These are phyloP conservation scores for Lactifluus pinguis DNA, from an alignment of 768 basidiomycete species.

Conservation along the genomic window DNA sequence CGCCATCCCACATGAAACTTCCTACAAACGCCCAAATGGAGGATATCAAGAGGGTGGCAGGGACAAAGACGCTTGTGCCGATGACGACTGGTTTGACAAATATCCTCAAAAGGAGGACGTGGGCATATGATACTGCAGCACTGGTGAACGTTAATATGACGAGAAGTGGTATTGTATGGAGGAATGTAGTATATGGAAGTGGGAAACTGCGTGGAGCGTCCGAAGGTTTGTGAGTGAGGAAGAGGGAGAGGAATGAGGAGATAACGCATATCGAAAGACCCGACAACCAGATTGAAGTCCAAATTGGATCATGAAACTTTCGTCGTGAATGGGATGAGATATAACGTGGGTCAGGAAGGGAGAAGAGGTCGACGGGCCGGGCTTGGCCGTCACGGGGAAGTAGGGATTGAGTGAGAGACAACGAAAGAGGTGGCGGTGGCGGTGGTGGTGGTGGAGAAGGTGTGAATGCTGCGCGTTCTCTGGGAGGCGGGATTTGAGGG, in stretches of 20 bases:
- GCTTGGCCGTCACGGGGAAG: slow-evolving; percentile 62
- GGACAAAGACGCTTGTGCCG: slow-evolving; percentile 66
- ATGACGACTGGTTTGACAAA: slow-evolving; percentile 83
- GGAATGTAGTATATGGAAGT: slow-evolving; percentile 63
- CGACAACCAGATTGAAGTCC: slow-evolving; percentile 59
- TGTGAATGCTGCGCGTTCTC: slow-evolving; percentile 26
- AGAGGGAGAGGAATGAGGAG: slow-evolving; percentile 55
- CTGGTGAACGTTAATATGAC: slow-evolving; percentile 63
- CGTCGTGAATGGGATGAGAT: slow-evolving; percentile 45
- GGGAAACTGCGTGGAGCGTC: slow-evolving; percentile 31
- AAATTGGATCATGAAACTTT: slow-evolving; percentile 66
- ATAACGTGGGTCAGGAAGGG: slow-evolving; percentile 67
- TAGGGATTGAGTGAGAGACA: slow-evolving; percentile 71
- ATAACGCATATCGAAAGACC: slow-evolving; percentile 52
- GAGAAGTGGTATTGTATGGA: slow-evolving; percentile 72
- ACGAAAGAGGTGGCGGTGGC: slow-evolving; percentile 41
- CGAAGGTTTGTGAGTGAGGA: slow-evolving; percentile 42
- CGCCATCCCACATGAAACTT: slow-evolving; percentile 56
- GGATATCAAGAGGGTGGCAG: slow-evolving; percentile 62
- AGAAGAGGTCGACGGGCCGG: slow-evolving; percentile 61
- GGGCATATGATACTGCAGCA: slow-evolving; percentile 61
- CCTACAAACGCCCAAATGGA: slow-evolving; percentile 77
- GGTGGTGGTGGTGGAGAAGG: slow-evolving; percentile 34
- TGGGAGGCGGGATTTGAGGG: slow-evolving; percentile 37
- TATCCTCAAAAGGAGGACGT: slow-evolving; percentile 66